Base-by-base conservation (phyloP, 352 stramenopile species). In the Phytophthora ramorum region DNA sequence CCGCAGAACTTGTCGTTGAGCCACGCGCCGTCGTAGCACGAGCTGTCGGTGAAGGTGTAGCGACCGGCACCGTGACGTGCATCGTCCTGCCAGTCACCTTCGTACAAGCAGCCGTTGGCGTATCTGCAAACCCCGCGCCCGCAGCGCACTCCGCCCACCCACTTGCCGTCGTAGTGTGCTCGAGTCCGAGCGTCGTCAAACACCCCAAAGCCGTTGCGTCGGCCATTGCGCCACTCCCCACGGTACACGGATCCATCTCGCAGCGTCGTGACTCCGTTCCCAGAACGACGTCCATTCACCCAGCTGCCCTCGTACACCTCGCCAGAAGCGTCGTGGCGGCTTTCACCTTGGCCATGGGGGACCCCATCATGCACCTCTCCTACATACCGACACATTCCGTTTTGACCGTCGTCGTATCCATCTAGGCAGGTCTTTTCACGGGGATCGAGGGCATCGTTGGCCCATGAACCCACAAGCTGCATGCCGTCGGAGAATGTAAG, bases 21-120 rank as follows among this genome's bases (percentile, higher is more conserved):
- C 89, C 89, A 97, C 45, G 94, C 78, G 19, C 91, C 90, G 40
- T 90, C 75, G 57, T 96, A 97, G 50, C 92, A 87, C 20, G 85
- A 92, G 12, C 85, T 66, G 59, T 95, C 87, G 6, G 74, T 49
- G 52, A 93, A 96, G 26, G 67, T 83, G 66, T 89, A 95, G 38
- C 83, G 71, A 0, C 91, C 91, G 17, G 77, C 51, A 22, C 91
- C 90, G 52, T 97, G 90, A 58, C 87, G 84, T 38, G 83, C 69
- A 71, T 96, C 87, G 62, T 92, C 79, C 4, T 79, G 69, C 83
- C 88, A 95, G 41, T 97, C 76, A 24, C 91, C 91, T 59, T 96
- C 80, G 65, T 97, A 97, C 26, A 76, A 54, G 19, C 73, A 78
- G 10, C 84, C 83, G 40, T 86, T 90, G 24, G 83, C 80, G 52